These are phyloP conservation scores for Vitis hybrid DNA, from an alignment of 177 flowering plant genomes.

Conservation along the genomic window DNA sequence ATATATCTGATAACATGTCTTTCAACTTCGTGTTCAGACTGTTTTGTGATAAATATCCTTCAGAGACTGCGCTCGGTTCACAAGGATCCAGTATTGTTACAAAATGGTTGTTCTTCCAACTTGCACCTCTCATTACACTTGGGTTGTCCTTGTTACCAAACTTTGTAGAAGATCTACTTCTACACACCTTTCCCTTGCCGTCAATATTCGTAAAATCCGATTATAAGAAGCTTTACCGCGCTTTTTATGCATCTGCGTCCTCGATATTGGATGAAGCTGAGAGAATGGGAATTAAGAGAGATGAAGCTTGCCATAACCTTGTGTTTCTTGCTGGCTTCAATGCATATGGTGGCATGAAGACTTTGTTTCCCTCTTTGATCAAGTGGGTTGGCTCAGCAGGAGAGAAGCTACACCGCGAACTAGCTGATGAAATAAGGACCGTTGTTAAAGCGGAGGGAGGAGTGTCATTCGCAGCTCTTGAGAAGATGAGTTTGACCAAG, in stretches of 20 bases:
- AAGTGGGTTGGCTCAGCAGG: conserved; percentile 45
- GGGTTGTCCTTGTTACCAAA: conserved; percentile 29
- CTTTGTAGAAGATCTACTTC: conserved; percentile 28
- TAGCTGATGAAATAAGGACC: conserved; percentile 42
- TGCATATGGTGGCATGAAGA: conserved; percentile 40
- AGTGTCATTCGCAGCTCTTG: conserved; percentile 35
- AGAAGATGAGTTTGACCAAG: conserved; percentile 55
- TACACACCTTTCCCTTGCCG: conserved; percentile 38
- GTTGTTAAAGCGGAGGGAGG: conserved; percentile 30
- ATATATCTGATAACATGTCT: conserved; percentile 13
- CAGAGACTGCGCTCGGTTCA: conserved; percentile 22
- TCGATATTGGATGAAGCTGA: conserved; percentile 36
- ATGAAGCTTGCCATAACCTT: conserved; percentile 49
- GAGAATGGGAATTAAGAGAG: conserved; percentile 27
- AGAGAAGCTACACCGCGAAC: conserved; percentile 29
- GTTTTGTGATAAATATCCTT: conserved; percentile 23
- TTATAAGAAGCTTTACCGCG: conserved; percentile 36
- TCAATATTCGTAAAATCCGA: conserved; percentile 25
- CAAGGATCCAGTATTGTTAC: conserved; percentile 24
- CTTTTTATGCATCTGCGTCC: conserved; percentile 21
- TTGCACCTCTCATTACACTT: conserved; percentile 32
- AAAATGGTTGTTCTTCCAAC: conserved; percentile 41
- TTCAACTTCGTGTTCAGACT: conserved; percentile 32
- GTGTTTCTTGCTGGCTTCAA: conserved; percentile 43
- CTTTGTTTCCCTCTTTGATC: conserved; percentile 32